These are phyloP conservation scores for Gracilaria gracilis DNA, from an alignment of 23 red algal genomes.

Conservation along the genomic window DNA sequence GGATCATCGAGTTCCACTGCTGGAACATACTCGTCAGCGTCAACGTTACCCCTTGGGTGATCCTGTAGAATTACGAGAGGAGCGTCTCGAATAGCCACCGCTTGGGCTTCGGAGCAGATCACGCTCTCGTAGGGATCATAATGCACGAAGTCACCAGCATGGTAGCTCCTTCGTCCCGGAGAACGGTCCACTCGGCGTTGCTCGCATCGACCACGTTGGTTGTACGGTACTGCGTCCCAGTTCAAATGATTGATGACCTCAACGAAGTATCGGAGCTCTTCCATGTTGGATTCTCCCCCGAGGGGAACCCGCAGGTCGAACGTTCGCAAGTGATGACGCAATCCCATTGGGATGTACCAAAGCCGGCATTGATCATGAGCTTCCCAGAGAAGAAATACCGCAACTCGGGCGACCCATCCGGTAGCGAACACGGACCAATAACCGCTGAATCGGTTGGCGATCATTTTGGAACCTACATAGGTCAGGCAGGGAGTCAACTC, in stretches of 20 bases:
- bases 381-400: background rate
- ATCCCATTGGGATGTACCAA: background rate
- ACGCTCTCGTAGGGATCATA: background rate
- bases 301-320: background rate
- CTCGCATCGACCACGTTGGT: background rate
- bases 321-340: background rate
- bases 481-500: slow-evolving; percentile 24
- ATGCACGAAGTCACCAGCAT: background rate
- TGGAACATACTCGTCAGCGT: background rate
- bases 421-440: slow-evolving; percentile 15
- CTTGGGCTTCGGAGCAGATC: background rate
- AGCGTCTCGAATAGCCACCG: background rate
- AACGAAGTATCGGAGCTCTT: background rate
- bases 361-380: slow-evolving; percentile 13
- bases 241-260: slow-evolving; percentile 1
- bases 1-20: background rate
- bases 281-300: background rate
- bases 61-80: background rate
- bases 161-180: background rate
- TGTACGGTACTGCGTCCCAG: background rate
- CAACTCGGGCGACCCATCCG: background rate
- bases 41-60: background rate
- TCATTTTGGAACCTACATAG: slow-evolving; percentile 14
- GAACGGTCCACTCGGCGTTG: background rate
- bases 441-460: background rate